phyloP scores from a whole-genome alignment of 2,329 filamentous ascomycete species.

The Hypoxylon sp. region DNA sequence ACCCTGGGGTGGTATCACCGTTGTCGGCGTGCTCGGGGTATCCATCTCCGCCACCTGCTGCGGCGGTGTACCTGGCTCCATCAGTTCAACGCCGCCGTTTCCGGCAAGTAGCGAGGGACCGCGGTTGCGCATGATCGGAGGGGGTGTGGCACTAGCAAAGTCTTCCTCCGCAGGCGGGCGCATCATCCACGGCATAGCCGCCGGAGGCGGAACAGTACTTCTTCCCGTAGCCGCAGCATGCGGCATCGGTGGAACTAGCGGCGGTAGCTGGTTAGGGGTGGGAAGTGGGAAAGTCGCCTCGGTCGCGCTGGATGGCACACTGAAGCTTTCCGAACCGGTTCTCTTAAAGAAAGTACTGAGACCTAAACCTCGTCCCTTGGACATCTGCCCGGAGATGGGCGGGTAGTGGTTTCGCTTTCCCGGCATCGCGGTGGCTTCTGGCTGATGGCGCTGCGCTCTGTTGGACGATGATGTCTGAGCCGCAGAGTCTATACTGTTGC shows the following conservation, averaged over 20 bases:
- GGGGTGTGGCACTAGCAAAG: constrained; percentile 64
- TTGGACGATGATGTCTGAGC: constrained; percentile 34
- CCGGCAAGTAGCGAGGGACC: constrained; percentile 28
- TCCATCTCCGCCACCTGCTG: constrained; percentile 12
- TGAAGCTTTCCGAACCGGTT: constrained; percentile 56
- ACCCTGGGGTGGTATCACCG: constrained; percentile 13
- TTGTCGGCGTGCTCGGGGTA: constrained; percentile 31
- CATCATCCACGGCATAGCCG: constrained; percentile 44
- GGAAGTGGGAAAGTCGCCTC: constrained; percentile 41
- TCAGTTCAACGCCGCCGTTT: constrained; percentile 8
- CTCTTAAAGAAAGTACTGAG: constrained; percentile 65
- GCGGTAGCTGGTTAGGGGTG: constrained; percentile 35
- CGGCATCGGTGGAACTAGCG: constrained; percentile 23
- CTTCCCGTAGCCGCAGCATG: constrained; percentile 38
- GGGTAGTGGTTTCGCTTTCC: constrained; percentile 59
- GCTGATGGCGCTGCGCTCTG: constrained; percentile 28
- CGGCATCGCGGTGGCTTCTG: constrained; percentile 48
- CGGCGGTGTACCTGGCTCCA: constrained; percentile 21
- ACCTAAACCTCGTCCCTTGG: constrained; percentile 55
- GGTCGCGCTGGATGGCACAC: constrained; percentile 37
- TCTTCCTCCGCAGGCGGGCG: constrained; percentile 59
- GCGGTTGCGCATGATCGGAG: constrained; percentile 65
- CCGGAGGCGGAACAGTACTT: constrained; percentile 49
- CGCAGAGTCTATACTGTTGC: constrained; percentile 49
- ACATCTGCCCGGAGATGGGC: constrained; percentile 59